A percentile compares a stretch with the other conserved stretches of the same genome.
Evolutionary conservation across 1,284 basidiomycete genomes (phyloP).

Genomic region (Leccinum griseonigrum): DNA sequence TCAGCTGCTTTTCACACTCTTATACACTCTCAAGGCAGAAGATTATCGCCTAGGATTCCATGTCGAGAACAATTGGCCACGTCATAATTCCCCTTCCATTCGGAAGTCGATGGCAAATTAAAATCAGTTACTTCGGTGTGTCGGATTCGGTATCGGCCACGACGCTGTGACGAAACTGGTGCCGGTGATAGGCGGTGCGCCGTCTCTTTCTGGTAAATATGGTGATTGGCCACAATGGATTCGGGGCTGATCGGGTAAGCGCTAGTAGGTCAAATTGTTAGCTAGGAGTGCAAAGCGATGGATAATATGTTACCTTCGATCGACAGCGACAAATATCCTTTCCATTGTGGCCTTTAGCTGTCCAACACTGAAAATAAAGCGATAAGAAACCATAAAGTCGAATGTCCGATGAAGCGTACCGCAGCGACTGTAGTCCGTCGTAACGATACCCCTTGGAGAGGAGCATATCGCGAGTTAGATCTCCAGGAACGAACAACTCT

Average conservation of each 20-base stretch:
- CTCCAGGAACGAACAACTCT: conserved; percentile 24
- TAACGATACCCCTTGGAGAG: conserved; percentile 23
- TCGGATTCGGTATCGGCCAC: background rate
- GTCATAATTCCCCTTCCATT: conserved; percentile 1
- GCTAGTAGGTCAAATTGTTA: conserved; percentile 12
- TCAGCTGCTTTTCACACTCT: background rate
- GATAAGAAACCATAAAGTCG: background rate
- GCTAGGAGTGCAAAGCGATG: background rate
- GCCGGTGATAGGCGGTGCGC: background rate
- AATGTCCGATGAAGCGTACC: conserved; percentile 8
- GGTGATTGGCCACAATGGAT: conserved; percentile 15
- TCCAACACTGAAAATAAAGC: conserved; percentile 19
- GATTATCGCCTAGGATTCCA: background rate
- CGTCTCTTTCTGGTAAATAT: background rate
- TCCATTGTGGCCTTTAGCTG: conserved; percentile 12
- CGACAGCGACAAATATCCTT: conserved; percentile 24
- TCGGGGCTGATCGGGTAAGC: conserved; percentile 26
- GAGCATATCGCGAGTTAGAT: conserved; percentile 17
- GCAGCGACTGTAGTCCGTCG: conserved; percentile 17
- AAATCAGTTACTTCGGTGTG: background rate
- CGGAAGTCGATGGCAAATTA: background rate
- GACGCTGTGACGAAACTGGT: background rate
- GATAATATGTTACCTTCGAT: conserved; percentile 20
- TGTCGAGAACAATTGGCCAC: background rate
- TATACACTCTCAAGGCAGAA: background rate